Percentiles rank a stretch among this genome's conserved stretches.
Evolutionary conservation across 495 filamentous ascomycete genomes (phyloP).

Genomic region (Entonaema liquescens): DNA sequence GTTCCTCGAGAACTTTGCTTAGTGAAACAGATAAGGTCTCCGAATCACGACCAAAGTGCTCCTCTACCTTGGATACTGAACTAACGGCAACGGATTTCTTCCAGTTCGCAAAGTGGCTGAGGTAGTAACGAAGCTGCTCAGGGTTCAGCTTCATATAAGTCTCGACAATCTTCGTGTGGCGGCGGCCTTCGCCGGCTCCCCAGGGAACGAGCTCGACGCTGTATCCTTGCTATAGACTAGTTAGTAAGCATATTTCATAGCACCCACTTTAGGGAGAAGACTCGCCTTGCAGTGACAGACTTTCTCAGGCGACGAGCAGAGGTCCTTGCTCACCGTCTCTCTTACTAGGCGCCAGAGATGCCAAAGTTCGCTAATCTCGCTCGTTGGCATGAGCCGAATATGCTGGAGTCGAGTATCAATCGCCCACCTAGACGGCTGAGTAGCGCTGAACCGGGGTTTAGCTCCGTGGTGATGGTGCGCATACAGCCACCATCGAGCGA

Average conservation of each 20-base stretch:
- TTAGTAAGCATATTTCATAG: slow-evolving; percentile 11
- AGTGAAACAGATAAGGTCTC: slow-evolving; percentile 39
- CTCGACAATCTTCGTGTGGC: slow-evolving; percentile 46
- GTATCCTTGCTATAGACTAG: slow-evolving; percentile 18
- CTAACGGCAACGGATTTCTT: slow-evolving; percentile 41
- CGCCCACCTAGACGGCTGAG: slow-evolving; percentile 25
- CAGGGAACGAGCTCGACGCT: slow-evolving; percentile 48
- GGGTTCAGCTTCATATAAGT: slow-evolving; percentile 53
- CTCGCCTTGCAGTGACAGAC: slow-evolving; percentile 43
- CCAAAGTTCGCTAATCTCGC: slow-evolving; percentile 47
- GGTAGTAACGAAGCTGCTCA: slow-evolving; percentile 45
- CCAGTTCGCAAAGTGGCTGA: slow-evolving; percentile 45
- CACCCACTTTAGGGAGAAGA: neutral
- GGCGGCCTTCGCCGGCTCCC: slow-evolving; percentile 43
- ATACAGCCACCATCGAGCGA: slow-evolving; percentile 75
- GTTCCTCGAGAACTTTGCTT: slow-evolving; percentile 34
- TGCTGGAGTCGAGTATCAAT: slow-evolving; percentile 42
- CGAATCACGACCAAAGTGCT: slow-evolving; percentile 28
- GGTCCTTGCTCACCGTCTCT: slow-evolving; percentile 44
- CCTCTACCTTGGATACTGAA: slow-evolving; percentile 33
- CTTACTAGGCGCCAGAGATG: slow-evolving; percentile 47
- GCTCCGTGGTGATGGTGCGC: slow-evolving; percentile 49
- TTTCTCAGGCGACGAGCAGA: slow-evolving; percentile 48
- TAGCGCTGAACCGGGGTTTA: neutral
- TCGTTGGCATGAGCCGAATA: slow-evolving; percentile 46